These are phyloP conservation scores for Pseudogymnoascus destructans DNA, from an alignment of 2,329 filamentous ascomycete genomes.

Conservation along the genomic window DNA sequence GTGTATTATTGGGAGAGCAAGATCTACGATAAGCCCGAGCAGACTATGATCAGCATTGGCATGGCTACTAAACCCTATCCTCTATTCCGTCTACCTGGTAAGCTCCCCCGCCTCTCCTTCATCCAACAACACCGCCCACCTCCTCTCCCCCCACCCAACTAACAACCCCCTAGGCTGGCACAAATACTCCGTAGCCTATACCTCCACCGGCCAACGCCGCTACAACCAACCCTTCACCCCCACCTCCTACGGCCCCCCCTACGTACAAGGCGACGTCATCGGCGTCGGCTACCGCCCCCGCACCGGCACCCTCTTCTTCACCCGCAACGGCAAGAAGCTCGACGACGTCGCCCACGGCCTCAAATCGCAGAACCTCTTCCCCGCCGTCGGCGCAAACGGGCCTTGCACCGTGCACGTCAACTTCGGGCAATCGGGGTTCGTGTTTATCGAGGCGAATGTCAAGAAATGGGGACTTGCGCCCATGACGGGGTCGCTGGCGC, in stretches of 20 bases:
- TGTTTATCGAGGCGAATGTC: conserved; percentile 98
- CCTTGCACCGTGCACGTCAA: conserved; percentile 91
- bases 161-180: conserved; percentile 56
- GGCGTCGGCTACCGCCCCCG: conserved; percentile 90
- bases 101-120: conserved; percentile 22
- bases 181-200: conserved; percentile 83
- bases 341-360: conserved; percentile 89
- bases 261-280: conserved; percentile 88
- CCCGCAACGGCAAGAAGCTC: conserved; percentile 91
- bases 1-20: conserved; percentile 99
- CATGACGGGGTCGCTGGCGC: conserved; percentile 87
- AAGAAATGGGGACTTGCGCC: conserved; percentile 99
- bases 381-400: conserved; percentile 89
- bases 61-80: conserved; percentile 97
- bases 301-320: conserved; percentile 94
- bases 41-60: conserved; percentile 74
- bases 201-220: conserved; percentile 73
- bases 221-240: conserved; percentile 84
- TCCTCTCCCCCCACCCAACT: conserved; percentile 7
- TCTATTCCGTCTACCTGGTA: conserved; percentile 84
- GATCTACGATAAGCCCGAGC: conserved; percentile 93
- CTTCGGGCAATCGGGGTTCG: conserved; percentile 93
- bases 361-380: conserved; percentile 94
- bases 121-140: background rate
- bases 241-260: conserved; percentile 68